A percentile compares a stretch with the other conserved stretches of the same genome.
These are phyloP conservation scores for Echinosophora koreensis DNA, from an alignment of 306 rosid species.

Conservation along the genomic window DNA sequence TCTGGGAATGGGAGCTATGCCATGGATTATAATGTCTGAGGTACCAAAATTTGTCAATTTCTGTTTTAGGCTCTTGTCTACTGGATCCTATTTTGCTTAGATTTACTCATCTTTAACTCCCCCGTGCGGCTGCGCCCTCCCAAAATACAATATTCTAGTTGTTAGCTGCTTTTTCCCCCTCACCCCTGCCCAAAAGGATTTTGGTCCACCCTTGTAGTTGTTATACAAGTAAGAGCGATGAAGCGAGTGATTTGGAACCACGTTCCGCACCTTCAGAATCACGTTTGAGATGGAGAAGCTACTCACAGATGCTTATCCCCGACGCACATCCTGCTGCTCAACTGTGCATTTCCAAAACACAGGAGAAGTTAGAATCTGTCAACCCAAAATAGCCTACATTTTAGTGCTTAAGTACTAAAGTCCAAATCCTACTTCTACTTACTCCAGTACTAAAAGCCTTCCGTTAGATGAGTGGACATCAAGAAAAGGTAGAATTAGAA, in stretches of 20 bases:
- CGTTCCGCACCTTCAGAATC: too few relatives aligned
- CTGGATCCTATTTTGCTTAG: conserved; percentile 2
- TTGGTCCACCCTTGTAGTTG: neutral
- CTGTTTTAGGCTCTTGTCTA: conserved; percentile 17
- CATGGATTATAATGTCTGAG: conserved; percentile 99
- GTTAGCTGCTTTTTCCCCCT: neutral
- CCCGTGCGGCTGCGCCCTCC: too few relatives aligned
- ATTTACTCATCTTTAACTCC: neutral
- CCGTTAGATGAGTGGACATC: neutral
- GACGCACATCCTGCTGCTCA: too few relatives aligned
- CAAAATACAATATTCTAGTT: neutral
- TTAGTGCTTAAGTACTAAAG: neutral
- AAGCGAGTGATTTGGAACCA: too few relatives aligned
- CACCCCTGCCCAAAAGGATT: neutral
- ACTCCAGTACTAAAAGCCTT: neutral
- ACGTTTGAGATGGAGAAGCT: too few relatives aligned
- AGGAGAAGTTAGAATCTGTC: neutral
- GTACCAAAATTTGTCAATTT: conserved; percentile 55
- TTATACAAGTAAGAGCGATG: neutral
- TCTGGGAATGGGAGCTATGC: conserved; percentile 94
- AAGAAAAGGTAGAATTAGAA: neutral
- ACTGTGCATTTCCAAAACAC: too few relatives aligned
- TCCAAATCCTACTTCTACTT: neutral
- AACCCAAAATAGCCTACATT: neutral
- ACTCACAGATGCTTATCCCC: too few relatives aligned